Percentiles rank a stretch among this genome's conserved stretches.
These are phyloP conservation scores for Rhizophagus sp. DNA, from an alignment of 192 early-diverging fungal genomes.

Conservation along the genomic window DNA sequence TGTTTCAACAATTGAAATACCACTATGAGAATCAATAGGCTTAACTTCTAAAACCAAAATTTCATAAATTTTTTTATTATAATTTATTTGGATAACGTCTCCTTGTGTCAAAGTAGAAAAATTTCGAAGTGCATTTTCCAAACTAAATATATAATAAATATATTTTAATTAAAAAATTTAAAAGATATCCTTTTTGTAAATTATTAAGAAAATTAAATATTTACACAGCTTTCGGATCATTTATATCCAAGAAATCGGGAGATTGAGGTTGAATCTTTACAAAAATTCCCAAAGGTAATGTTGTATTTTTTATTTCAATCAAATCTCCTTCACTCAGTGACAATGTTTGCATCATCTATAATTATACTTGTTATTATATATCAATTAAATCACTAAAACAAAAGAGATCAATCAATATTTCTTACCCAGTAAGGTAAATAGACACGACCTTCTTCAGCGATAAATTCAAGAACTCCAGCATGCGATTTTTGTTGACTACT, in stretches of 20 bases:
- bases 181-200: neutral
- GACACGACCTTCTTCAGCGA: slow-evolving; percentile 92
- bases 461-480: slow-evolving; percentile 98
- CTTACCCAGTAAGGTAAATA: slow-evolving; percentile 95
- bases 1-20: slow-evolving; percentile 94
- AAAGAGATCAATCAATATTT: neutral
- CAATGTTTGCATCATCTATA: slow-evolving; percentile 94
- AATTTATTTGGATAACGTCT: slow-evolving; percentile 90
- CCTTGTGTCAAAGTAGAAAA: slow-evolving; percentile 91
- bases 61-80: slow-evolving; percentile 85
- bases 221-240: slow-evolving; percentile 92
- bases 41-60: slow-evolving; percentile 90
- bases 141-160: slow-evolving; percentile 34
- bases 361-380: neutral
- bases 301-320: slow-evolving; percentile 76
- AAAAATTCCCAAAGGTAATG: slow-evolving; percentile 79
- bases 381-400: neutral
- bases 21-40: slow-evolving; percentile 60
- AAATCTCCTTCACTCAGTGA: slow-evolving; percentile 72
- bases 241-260: slow-evolving; percentile 94
- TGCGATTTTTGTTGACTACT: slow-evolving; percentile 66
- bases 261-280: slow-evolving; percentile 98
- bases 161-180: too few relatives aligned
- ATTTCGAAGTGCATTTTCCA: slow-evolving; percentile 91
- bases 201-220: slow-evolving; percentile 24